Base-by-base conservation (phyloP, 768 basidiomycete genomes). In the Boletus vinaceobasis region DNA sequence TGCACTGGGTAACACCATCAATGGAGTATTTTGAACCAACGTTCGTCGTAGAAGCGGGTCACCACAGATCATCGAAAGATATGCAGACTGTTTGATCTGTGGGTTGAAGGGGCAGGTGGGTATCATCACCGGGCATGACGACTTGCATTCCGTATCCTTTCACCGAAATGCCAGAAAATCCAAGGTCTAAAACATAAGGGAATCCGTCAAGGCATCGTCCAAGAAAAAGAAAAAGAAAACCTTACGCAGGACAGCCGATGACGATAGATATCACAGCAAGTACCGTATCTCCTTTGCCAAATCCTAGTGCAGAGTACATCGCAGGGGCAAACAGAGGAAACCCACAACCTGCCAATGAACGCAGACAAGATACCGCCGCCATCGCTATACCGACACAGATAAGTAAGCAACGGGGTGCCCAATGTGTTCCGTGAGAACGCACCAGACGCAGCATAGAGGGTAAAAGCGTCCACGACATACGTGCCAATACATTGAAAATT, bases 251-350 rank as follows among this genome's bases (percentile, higher is more conserved):
- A 56, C 82, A 80, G 15, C 87, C 87, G 14, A 90, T 67, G 1
- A 67, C 77, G 50, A 90, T 80, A 2, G 84, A 75, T 2, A 79
- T 58, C 9, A 65, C 76, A 0, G 87, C 87, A 7, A 91, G 74
- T 4, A 90, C 74, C 0, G 87, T 86, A 57, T 83, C 70, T 8
- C 85, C 86, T 56, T 83, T 86, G 0, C 88, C 89, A 52, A 85
- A 86, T 4, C 87, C 89, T 0, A 90, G 73, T 14, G 73, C 71
- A 1, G 73, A 66, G 68, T 80, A 90, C 82, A 90, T 86, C 36
- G 78, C 73, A 19, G 85, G 83, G 4, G 84, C 86, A 60, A 91
- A 91, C n/a, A 91, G 71, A 2, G 89, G 90, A 64, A 92, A 90
- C 1, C 78, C 83, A 50, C 88, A 90, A 0, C 89, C 89, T 1